phyloP scores from a whole-genome alignment of 192 early-diverging fungal genomes.

The Gonapodya sp. region DNA sequence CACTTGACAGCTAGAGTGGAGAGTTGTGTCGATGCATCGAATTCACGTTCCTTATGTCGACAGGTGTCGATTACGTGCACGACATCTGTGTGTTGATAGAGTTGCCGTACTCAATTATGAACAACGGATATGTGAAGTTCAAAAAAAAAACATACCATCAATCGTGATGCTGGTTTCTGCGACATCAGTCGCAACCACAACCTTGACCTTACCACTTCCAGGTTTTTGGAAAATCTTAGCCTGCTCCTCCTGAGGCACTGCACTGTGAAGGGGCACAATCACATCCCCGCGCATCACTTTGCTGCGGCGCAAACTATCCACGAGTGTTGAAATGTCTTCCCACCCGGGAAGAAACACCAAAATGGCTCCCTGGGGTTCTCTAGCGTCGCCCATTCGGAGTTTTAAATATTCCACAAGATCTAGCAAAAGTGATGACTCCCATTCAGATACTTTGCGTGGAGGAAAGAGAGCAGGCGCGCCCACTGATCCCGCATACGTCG shows the following conservation, averaged over 20 bases:
- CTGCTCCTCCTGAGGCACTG: constrained; percentile 5
- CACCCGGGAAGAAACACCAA: constrained; percentile 33
- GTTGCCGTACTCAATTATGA: background rate
- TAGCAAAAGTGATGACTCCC: background rate
- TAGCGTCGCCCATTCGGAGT: background rate
- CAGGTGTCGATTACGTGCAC: constrained; percentile 14
- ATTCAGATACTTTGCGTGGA: background rate
- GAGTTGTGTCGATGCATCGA: background rate
- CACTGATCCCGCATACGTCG: background rate
- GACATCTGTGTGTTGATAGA: no score
- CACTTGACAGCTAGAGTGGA: background rate
- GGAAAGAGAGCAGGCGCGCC: background rate
- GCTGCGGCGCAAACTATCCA: constrained; percentile 19
- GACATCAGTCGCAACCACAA: constrained; percentile 14
- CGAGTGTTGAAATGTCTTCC: constrained; percentile 22
- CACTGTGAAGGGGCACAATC: constrained; percentile 12
- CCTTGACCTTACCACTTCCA: background rate
- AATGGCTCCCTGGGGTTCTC: constrained; percentile 20
- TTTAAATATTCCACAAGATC: background rate
- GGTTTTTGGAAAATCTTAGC: background rate
- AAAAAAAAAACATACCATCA: background rate
- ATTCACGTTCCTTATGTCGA: background rate
- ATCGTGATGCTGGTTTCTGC: constrained; percentile 16
- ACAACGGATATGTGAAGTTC: background rate
- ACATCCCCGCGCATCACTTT: constrained; percentile 18